Percentiles rank a stretch among this genome's conserved stretches.
phyloP scores from a whole-genome alignment of 257 asterid genomes.

The Gynochthodes officinalis region DNA sequence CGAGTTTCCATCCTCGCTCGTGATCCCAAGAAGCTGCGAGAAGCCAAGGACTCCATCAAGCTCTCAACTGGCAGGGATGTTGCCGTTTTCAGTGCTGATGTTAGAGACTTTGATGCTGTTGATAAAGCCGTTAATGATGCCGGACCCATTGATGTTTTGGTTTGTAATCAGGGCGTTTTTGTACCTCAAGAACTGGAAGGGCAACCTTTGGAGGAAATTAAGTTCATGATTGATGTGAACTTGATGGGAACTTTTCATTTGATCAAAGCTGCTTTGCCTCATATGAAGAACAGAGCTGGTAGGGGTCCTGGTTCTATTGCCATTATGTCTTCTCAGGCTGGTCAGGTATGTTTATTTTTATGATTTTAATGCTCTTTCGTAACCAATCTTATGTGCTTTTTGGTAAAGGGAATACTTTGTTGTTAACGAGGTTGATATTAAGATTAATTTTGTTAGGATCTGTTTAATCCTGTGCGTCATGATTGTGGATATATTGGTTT shows the following conservation, averaged over 20 bases:
- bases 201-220: slow-evolving; percentile 71
- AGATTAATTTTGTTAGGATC: background rate
- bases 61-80: slow-evolving; percentile 88
- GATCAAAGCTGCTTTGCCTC: slow-evolving; percentile 91
- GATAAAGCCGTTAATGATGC: slow-evolving; percentile 59
- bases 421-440: background rate
- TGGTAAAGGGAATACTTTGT: background rate
- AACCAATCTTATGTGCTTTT: background rate
- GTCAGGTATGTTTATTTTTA: slow-evolving; percentile 53
- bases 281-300: slow-evolving; percentile 62
- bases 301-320: slow-evolving; percentile 81
- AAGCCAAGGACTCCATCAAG: slow-evolving; percentile 68
- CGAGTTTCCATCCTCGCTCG: slow-evolving; percentile 80
- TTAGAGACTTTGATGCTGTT: slow-evolving; percentile 68
- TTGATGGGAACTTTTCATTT: slow-evolving; percentile 71
- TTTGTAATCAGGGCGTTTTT: slow-evolving; percentile 85
- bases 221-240: slow-evolving; percentile 88
- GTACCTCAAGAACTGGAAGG: slow-evolving; percentile 66
- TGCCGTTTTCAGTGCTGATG: slow-evolving; percentile 70
- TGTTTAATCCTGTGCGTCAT: background rate
- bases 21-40: slow-evolving; percentile 53
- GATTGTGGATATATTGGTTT: background rate
- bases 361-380: background rate
- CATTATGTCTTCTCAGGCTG: slow-evolving; percentile 95
- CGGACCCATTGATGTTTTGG: slow-evolving; percentile 78